A percentile compares a stretch with the other conserved stretches of the same genome.
phyloP scores from a whole-genome alignment of 2,329 filamentous ascomycete genomes.

The Pseudogymnoascus sp. region DNA sequence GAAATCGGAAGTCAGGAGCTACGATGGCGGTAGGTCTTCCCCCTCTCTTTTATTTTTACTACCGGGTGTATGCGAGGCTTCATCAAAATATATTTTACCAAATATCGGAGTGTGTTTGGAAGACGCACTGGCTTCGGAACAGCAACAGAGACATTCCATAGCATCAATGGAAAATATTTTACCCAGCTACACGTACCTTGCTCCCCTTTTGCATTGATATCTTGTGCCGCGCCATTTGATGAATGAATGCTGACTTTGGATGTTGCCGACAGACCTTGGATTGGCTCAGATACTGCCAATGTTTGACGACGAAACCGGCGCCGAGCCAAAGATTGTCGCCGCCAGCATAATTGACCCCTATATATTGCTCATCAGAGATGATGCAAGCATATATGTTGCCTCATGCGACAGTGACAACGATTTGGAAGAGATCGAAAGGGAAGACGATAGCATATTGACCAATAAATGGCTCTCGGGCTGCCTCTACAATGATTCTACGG shows the following conservation, averaged over 20 bases:
- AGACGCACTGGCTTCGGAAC: background rate
- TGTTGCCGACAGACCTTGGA: conserved; percentile 56
- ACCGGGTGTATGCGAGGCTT: conserved; percentile 21
- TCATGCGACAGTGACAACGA: conserved; percentile 76
- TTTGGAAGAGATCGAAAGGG: conserved; percentile 68
- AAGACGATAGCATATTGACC: conserved; percentile 45
- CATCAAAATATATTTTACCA: conserved; percentile 28
- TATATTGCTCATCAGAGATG: conserved; percentile 72
- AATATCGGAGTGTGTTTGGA: background rate
- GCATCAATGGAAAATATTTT: conserved; percentile 33
- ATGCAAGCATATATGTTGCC: conserved; percentile 70
- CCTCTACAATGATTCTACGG: conserved; percentile 62
- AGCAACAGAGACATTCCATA: conserved; percentile 20
- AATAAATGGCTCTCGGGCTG: conserved; percentile 78
- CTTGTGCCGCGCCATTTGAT: conserved; percentile 14
- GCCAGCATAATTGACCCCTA: conserved; percentile 85
- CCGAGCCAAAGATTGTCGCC: conserved; percentile 67
- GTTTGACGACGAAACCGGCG: conserved; percentile 80
- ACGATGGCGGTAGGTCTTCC: conserved; percentile 66
- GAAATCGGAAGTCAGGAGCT: conserved; percentile 78
- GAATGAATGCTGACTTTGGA: conserved; percentile 12
- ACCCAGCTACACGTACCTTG: conserved; percentile 15
- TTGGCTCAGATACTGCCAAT: conserved; percentile 88
- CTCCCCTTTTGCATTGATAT: conserved; percentile 21
- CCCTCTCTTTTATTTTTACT: conserved; percentile 14